Percentiles rank a stretch among this genome's conserved stretches.
These are phyloP conservation scores for Talaromyces ruber DNA, from an alignment of 495 filamentous ascomycete genomes.

Conservation along the genomic window DNA sequence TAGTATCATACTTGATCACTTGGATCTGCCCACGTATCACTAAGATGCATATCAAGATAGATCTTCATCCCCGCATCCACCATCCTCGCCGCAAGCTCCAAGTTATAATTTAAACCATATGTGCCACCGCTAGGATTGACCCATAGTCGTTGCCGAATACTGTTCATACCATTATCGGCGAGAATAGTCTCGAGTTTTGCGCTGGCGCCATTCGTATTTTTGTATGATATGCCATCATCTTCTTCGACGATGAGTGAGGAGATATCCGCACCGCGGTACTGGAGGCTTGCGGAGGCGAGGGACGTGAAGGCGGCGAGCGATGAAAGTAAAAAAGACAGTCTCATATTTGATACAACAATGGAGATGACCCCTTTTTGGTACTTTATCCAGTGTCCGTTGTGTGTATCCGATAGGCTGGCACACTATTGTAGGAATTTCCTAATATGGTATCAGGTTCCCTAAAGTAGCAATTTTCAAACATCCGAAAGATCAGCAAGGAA, in stretches of 20 bases:
- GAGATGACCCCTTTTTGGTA: no score
- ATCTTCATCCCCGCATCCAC: conserved; percentile 54
- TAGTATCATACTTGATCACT: conserved; percentile 25
- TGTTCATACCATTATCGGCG: conserved; percentile 56
- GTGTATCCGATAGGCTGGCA: not conserved
- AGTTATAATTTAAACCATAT: conserved; percentile 62
- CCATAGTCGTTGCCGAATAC: conserved; percentile 65
- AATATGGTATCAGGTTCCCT: not conserved
- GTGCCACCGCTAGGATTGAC: conserved; percentile 57
- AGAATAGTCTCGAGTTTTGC: conserved; percentile 57
- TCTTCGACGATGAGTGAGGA: conserved; percentile 62
- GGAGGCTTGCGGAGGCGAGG: conserved; percentile 35
- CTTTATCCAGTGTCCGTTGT: no score
- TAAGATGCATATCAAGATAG: conserved; percentile 64
- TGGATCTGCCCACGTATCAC: conserved; percentile 55
- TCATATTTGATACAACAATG: not conserved
- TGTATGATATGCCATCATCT: conserved; percentile 50
- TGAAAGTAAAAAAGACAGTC: not conserved
- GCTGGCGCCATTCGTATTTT: conserved; percentile 39
- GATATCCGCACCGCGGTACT: conserved; percentile 64
- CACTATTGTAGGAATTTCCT: not conserved
- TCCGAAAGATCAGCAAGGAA: not conserved
- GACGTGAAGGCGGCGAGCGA: conserved; percentile 11
- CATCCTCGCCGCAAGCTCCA: conserved; percentile 55
- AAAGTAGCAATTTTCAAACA: not conserved